phyloP scores from a whole-genome alignment of 1,139 yeast genomes.

The Saccharomyces pastorianus region DNA sequence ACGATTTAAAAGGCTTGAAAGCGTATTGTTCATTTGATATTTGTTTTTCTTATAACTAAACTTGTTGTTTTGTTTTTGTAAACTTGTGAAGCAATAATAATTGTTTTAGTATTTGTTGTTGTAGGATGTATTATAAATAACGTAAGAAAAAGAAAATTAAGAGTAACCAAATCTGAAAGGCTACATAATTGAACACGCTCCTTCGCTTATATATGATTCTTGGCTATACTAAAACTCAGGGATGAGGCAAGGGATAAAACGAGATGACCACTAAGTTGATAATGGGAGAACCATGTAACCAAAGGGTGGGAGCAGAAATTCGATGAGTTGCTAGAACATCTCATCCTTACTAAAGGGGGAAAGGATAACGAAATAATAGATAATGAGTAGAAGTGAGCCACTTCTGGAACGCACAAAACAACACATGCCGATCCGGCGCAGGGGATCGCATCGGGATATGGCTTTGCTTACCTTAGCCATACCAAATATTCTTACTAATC shows the following conservation, averaged over 20 bases:
- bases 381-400: neutral
- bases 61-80: constrained; percentile 12
- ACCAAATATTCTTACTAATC: neutral
- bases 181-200: no score
- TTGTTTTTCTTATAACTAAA: no score
- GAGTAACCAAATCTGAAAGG: no score
- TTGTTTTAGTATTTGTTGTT: neutral
- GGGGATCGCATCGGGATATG: neutral
- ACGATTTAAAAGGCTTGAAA: neutral
- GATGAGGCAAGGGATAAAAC: no score
- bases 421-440: neutral
- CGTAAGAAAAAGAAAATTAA: no score
- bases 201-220: no score
- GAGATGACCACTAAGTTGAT: no score
- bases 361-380: neutral
- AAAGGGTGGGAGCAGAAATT: neutral
- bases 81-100: neutral
- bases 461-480: neutral
- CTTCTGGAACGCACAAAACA: neutral
- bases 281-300: neutral
- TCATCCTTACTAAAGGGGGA: neutral
- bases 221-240: no score
- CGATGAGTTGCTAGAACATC: neutral
- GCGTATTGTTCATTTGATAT: neutral
- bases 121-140: no score